A percentile compares a stretch with the other conserved stretches of the same genome.
These are phyloP conservation scores for Myotisia sp. DNA, from an alignment of 2,329 filamentous ascomycete species.

Conservation along the genomic window DNA sequence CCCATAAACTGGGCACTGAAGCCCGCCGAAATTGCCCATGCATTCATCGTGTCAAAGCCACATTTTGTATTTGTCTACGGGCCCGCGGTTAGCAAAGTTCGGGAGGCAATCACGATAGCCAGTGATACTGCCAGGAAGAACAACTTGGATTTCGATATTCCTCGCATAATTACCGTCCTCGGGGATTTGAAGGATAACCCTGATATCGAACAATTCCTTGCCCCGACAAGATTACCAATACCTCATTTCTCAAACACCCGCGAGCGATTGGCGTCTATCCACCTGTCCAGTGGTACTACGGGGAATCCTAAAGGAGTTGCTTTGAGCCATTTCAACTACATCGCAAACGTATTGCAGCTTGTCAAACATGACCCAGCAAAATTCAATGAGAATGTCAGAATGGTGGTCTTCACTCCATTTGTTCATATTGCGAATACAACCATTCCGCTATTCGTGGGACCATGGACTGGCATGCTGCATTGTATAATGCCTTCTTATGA, in stretches of 20 bases:
- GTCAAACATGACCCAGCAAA: slow-evolving; percentile 24
- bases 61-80: no score
- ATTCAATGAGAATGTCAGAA: slow-evolving; percentile 23
- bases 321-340: slow-evolving; percentile 39
- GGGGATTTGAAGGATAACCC: no score
- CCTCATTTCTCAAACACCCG: slow-evolving; percentile 26
- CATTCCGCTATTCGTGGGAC: slow-evolving; percentile 32
- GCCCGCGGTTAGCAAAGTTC: no score
- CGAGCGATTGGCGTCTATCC: slow-evolving; percentile 26
- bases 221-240: slow-evolving; percentile 19
- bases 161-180: no score
- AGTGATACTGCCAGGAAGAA: no score
- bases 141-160: no score
- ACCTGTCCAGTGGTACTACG: slow-evolving; percentile 32
- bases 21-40: no score
- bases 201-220: no score
- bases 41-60: no score
- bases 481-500: no score
- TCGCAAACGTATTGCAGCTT: slow-evolving; percentile 28
- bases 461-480: slow-evolving; percentile 33
- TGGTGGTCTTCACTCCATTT: slow-evolving; percentile 32
- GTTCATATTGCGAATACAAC: slow-evolving; percentile 34
- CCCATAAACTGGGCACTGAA: no score
- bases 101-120: no score
- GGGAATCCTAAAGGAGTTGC: slow-evolving; percentile 42